A percentile compares a stretch with the other conserved stretches of the same genome.
Evolutionary conservation across 306 rosid genomes (phyloP).

Genomic region (Cicer arietinum): DNA sequence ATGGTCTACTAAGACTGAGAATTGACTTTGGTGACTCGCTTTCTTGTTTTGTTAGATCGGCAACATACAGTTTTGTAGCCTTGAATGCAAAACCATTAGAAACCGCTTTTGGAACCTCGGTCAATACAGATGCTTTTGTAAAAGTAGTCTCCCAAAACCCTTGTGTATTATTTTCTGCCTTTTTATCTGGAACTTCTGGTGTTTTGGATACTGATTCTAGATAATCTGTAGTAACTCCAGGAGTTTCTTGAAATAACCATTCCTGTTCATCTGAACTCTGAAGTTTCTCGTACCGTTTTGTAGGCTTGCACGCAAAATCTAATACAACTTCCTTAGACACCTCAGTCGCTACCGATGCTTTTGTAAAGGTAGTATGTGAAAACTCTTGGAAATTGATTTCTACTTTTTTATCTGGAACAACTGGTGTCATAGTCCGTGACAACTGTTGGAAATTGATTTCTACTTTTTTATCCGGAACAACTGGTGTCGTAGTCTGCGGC

Average conservation of each 20-base stretch:
- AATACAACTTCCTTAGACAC: slow-evolving; percentile 11
- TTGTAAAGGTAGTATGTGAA: slow-evolving; percentile 38
- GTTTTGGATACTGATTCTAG: slow-evolving; percentile 50
- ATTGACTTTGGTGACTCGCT: slow-evolving; percentile 53
- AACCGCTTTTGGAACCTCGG: slow-evolving; percentile 55
- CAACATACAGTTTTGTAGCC: slow-evolving; percentile 39
- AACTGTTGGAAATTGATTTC: no score
- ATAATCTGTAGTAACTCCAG: slow-evolving; percentile 65
- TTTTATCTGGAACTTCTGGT: slow-evolving; percentile 47
- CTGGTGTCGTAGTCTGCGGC: slow-evolving; percentile 36
- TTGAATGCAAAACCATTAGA: slow-evolving; percentile 47
- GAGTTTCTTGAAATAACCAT: slow-evolving; percentile 66
- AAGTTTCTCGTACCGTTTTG: slow-evolving; percentile 48
- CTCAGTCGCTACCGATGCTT: slow-evolving; percentile 50
- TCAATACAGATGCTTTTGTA: slow-evolving; percentile 54
- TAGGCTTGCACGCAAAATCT: neutral
- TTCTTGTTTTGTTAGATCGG: slow-evolving; percentile 47
- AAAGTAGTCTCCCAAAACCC: slow-evolving; percentile 50
- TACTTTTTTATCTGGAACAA: no score
- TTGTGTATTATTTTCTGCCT: slow-evolving; percentile 38
- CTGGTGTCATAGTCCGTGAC: no score
- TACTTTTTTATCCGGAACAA: no score
- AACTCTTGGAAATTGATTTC: no score
- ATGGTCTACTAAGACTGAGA: slow-evolving; percentile 44
- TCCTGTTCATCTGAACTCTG: slow-evolving; percentile 66